A percentile compares a stretch with the other conserved stretches of the same genome.
These are phyloP conservation scores for Dendrobium nobile DNA, from an alignment of 106 monocot genomes.

Conservation along the genomic window DNA sequence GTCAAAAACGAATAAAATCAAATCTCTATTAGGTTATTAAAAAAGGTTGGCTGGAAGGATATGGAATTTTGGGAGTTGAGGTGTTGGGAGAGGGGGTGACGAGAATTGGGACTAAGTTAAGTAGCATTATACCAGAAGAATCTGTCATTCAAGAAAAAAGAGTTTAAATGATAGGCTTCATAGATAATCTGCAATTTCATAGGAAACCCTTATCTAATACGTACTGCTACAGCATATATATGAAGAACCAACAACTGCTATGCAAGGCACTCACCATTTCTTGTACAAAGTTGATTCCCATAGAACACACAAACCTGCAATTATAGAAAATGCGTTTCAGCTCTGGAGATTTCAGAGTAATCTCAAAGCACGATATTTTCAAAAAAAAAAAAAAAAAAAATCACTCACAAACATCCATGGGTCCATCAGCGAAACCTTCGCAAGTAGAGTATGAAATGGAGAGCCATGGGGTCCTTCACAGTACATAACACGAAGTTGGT, in stretches of 20 bases:
- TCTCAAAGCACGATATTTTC: background rate
- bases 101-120: background rate
- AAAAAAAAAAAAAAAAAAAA: background rate
- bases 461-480: conserved; percentile 77
- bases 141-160: background rate
- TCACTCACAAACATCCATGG: conserved; percentile 90
- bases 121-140: background rate
- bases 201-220: background rate
- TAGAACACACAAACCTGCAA: conserved; percentile 80
- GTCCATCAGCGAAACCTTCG: conserved; percentile 90
- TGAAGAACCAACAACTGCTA: background rate
- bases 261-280: conserved; percentile 61
- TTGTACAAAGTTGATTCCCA: conserved; percentile 79
- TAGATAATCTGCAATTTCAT: background rate
- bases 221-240: background rate
- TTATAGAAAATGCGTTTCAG: conserved; percentile 1
- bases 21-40: too few relatives aligned
- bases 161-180: background rate
- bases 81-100: background rate
- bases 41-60: background rate
- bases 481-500: conserved; percentile 85
- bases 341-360: background rate
- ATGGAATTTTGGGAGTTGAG: background rate
- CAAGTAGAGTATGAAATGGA: conserved; percentile 85
- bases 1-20: too few relatives aligned